phyloP scores from a whole-genome alignment of 73 alveolate species.

The Paramecium sexaurelia region DNA sequence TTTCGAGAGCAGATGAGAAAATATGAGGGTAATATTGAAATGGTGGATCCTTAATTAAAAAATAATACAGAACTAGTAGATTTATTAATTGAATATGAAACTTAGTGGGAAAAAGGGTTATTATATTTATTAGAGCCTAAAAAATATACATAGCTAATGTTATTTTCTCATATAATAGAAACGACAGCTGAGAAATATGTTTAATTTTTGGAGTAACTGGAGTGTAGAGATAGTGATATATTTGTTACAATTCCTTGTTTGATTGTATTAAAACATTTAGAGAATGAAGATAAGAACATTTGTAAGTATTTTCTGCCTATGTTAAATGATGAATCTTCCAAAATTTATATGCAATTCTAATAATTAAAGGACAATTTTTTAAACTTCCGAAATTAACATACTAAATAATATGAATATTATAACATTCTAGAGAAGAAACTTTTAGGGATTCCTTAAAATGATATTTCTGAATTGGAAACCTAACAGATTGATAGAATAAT shows the following conservation, averaged over 20 bases:
- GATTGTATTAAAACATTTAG: conserved; percentile 72
- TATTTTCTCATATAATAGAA: conserved; percentile 73
- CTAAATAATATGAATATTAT: conserved; percentile 46
- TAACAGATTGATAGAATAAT: conserved; percentile 38
- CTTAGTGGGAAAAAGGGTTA: conserved; percentile 81
- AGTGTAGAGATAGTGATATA: conserved; percentile 74
- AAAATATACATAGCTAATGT: conserved; percentile 64
- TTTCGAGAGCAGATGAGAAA: conserved; percentile 78
- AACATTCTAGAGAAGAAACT: conserved; percentile 65
- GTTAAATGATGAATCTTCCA: conserved; percentile 75
- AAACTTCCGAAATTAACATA: conserved; percentile 51
- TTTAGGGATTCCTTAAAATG: conserved; percentile 19
- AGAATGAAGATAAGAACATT: conserved; percentile 75
- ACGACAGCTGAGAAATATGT: conserved; percentile 76
- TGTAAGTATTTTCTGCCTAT: conserved; percentile 75
- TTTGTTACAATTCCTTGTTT: conserved; percentile 79
- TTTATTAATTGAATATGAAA: conserved; percentile 83
- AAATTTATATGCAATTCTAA: conserved; percentile 42
- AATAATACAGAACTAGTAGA: conserved; percentile 95
- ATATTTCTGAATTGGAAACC: neutral
- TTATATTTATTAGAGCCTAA: conserved; percentile 67
- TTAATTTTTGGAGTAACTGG: conserved; percentile 71
- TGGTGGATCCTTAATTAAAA: conserved; percentile 93
- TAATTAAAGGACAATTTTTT: conserved; percentile 54
- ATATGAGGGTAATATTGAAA: conserved; percentile 92